phyloP scores from a whole-genome alignment of 306 rosid species.

The Lagenaria siceraria region DNA sequence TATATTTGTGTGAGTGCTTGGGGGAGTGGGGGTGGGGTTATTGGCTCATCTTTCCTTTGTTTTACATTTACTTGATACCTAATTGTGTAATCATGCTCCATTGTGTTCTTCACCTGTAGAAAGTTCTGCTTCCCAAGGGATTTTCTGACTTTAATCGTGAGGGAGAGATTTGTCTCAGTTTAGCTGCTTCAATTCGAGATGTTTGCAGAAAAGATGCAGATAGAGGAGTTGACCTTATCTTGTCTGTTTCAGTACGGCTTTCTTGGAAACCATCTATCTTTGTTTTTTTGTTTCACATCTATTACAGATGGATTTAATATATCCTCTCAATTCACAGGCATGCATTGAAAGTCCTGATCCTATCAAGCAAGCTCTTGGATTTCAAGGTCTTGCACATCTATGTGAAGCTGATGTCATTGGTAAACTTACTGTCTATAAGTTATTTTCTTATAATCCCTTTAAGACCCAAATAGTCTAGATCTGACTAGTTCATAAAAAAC shows the following conservation, averaged over 20 bases:
- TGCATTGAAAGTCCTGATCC: slow-evolving; percentile 81
- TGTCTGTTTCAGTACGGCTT: slow-evolving; percentile 79
- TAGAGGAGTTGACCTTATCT: slow-evolving; percentile 88
- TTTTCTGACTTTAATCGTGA: slow-evolving; percentile 49
- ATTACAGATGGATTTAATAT: slow-evolving; percentile 15
- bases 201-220: slow-evolving; percentile 84
- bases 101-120: slow-evolving; percentile 32
- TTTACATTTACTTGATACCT: neutral
- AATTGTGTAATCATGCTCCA: neutral
- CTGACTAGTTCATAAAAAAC: neutral
- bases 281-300: slow-evolving; percentile 15
- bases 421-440: slow-evolving; percentile 21
- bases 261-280: slow-evolving; percentile 3
- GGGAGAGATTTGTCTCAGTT: slow-evolving; percentile 61
- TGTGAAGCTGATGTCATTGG: slow-evolving; percentile 93
- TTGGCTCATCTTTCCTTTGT: neutral
- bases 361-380: slow-evolving; percentile 65
- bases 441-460: neutral
- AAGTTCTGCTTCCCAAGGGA: slow-evolving; percentile 51
- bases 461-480: neutral
- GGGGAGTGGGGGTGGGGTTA: neutral
- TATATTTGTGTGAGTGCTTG: neutral
- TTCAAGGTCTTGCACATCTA: slow-evolving; percentile 90
- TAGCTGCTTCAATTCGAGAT: slow-evolving; percentile 84
- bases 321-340: slow-evolving; percentile 36